Percentiles rank a stretch among this genome's conserved stretches.
Conservation (phyloP, 2,329 filamentous ascomycete genomes). For the Ophiostoma sp. region DNA sequence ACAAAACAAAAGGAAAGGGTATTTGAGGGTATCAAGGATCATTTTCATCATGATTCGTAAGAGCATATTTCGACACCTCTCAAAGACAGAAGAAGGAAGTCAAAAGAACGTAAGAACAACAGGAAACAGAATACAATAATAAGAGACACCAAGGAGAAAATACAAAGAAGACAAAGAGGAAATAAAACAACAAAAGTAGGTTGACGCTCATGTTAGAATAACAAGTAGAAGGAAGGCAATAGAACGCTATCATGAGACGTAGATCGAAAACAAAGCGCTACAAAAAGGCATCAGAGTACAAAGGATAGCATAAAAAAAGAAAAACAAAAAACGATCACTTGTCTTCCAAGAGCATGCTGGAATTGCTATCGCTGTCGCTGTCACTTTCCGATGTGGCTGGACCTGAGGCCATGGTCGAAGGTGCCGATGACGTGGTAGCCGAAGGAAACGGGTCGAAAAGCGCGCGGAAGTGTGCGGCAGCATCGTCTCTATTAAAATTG, state of each 20-base stretch:
- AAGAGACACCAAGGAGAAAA: background rate
- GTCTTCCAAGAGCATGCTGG: background rate
- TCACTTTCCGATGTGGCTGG: background rate
- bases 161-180: background rate
- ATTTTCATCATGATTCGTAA: background rate
- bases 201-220: background rate
- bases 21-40: conserved; percentile 5
- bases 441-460: conserved; percentile 35
- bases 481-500: conserved; percentile 43
- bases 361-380: conserved; percentile 1
- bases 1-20: background rate
- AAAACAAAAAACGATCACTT: background rate
- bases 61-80: background rate
- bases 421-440: background rate
- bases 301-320: background rate
- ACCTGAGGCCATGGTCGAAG: background rate
- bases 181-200: background rate
- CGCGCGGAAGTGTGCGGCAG: conserved; percentile 39
- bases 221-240: background rate
- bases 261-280: background rate
- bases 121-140: no score
- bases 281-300: background rate
- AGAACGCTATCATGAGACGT: conserved; percentile 4
- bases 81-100: background rate
- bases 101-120: background rate